These are phyloP conservation scores for Mycena belliarum DNA, from an alignment of 768 basidiomycete species.

Conservation along the genomic window DNA sequence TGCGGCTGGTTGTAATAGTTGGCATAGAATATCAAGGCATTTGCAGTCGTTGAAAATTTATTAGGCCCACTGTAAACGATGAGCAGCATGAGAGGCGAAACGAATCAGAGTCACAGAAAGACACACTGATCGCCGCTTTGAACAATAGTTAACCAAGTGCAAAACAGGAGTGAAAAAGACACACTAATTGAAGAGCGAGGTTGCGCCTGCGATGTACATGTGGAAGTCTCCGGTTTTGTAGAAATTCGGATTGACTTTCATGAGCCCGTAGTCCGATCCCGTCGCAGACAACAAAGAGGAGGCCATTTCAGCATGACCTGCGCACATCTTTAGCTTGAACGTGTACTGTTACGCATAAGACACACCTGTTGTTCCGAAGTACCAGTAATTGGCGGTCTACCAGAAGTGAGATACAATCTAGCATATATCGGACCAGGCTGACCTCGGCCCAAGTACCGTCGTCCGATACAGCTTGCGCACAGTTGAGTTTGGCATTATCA, in stretches of 20 bases:
- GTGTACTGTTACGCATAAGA: no score
- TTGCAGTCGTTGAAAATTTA: conserved; percentile 94
- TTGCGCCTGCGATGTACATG: conserved; percentile 62
- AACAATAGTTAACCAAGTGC: no score
- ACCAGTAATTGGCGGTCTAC: neutral
- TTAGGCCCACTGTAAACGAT: conserved; percentile 61
- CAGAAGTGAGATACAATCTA: no score
- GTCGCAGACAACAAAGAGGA: conserved; percentile 83
- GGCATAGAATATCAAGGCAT: conserved; percentile 80
- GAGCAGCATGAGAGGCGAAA: no score
- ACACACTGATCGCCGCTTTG: conserved; percentile 65
- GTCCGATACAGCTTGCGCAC: conserved; percentile 56
- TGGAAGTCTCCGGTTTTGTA: conserved; percentile 80
- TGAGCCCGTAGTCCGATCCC: conserved; percentile 76
- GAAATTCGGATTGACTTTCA: conserved; percentile 70
- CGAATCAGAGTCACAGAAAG: no score
- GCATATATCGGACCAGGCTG: no score
- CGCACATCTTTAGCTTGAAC: conserved; percentile 48
- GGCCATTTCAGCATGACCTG: conserved; percentile 86
- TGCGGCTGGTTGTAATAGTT: conserved; percentile 65
- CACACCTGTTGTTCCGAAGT: no score
- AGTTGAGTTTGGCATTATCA: conserved; percentile 75
- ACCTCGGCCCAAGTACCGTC: conserved; percentile 66
- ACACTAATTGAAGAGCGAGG: conserved; percentile 81
- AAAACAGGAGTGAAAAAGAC: neutral